Base-by-base conservation (phyloP, 2,329 filamentous ascomycete species). In the Arthrobotrys conoides region DNA sequence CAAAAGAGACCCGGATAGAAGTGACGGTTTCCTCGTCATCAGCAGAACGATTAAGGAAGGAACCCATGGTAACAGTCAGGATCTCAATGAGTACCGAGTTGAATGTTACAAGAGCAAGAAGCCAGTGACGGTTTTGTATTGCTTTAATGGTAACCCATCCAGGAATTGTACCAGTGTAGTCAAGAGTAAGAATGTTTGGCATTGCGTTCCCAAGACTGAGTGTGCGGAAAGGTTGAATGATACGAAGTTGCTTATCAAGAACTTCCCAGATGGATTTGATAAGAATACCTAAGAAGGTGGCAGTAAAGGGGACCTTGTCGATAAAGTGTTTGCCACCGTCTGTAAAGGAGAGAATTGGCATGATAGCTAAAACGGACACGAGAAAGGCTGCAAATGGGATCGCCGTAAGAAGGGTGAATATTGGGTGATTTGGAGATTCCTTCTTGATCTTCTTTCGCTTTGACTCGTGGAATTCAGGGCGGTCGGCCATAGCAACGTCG, bases 201-300 rank as follows among this genome's bases (percentile, higher is more conserved):
- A 90, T 88, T 2, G 91, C 91, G 80, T 91, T 88, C 2, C 91
- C 88, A 66, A 86, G 86, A 14, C 89, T 91, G 1, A 93, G 87
- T 76, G 92, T 88, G 82, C 91, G 92, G 82, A 91, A 93, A 1
- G 91, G 91, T 83, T 93, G 91, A 83, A 93, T 89, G 87, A 93
- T 90, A 49, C 91, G 90, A 57, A 93, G 87, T 27, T 90, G 88
- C 71, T 88, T 90, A 82, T 93, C 92, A 78, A 93, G 86, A 2
- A 89, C 88, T 77, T 88, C 88, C 91, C 91, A 93, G 55, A 87
- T 85, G 22, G 93, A 86, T 83, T 92, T 92, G 81, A 93, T 87
- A 71, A 87, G 84, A 20, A 92, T 90, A 0, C 91, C 90, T 5
- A 92, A 82, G 1, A 87, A 87, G 0, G 91, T 93, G 36, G 92